phyloP scores from a whole-genome alignment of 768 basidiomycete genomes.

The Pisolithus marmoratus region DNA sequence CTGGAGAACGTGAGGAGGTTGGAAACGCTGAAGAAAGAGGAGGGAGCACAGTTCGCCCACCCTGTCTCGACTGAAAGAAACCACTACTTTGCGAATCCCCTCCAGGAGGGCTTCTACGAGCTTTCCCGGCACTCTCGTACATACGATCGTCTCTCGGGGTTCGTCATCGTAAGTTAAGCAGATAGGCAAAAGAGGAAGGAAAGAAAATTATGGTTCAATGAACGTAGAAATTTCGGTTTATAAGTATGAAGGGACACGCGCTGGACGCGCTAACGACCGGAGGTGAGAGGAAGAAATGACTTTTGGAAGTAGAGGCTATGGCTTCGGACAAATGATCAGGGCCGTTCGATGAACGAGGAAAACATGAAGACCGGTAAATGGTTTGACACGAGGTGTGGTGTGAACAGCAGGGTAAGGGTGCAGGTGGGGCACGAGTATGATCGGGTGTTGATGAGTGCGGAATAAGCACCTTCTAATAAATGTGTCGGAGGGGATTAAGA shows the following conservation, averaged over 20 bases:
- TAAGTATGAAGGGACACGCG: conserved; percentile 39
- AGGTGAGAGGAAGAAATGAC: conserved; percentile 22
- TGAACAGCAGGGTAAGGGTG: conserved; percentile 33
- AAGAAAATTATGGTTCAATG: conserved; percentile 38
- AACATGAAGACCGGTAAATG: conserved; percentile 41
- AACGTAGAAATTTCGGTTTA: conserved; percentile 52
- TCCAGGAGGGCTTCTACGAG: conserved; percentile 60
- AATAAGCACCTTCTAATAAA: conserved; percentile 26
- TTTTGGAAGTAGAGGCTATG: conserved; percentile 35
- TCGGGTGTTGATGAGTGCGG: conserved; percentile 22
- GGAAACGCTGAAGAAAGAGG: conserved; percentile 80
- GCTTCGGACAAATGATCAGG: conserved; percentile 35
- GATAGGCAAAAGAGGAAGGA: conserved; percentile 53
- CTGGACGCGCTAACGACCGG: conserved; percentile 40
- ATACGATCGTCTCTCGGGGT: conserved; percentile 67
- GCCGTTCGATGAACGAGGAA: conserved; percentile 39
- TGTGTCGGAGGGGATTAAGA: conserved; percentile 24
- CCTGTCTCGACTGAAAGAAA: conserved; percentile 77
- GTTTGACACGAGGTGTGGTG: conserved; percentile 44
- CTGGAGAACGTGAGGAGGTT: conserved; percentile 80
- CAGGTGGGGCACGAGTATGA: conserved; percentile 28
- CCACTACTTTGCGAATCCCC: conserved; percentile 53
- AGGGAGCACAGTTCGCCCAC: conserved; percentile 87
- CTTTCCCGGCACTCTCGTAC: conserved; percentile 58
- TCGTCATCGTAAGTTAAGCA: conserved; percentile 58